Percentiles rank a stretch among this genome's conserved stretches.
Conservation (phyloP, 106 monocot species). For the Narthecium ossifragum region DNA sequence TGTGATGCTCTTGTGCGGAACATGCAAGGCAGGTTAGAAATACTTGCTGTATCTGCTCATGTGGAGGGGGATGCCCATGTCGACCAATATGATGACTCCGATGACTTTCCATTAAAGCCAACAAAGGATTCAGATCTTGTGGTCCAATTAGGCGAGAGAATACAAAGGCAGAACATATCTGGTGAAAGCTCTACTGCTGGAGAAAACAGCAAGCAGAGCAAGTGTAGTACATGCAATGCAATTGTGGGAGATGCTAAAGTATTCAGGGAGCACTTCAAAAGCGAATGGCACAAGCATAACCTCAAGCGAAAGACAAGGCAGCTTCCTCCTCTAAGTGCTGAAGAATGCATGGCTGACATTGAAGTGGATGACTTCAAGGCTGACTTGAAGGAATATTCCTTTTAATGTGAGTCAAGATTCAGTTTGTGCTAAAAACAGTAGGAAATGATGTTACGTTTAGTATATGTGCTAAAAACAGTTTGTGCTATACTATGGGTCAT, state of each 20-base stretch:
- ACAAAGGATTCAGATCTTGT: conserved; percentile 24
- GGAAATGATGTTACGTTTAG: too few species aligned
- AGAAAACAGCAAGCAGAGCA: conserved; percentile 52
- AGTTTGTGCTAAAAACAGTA: not conserved
- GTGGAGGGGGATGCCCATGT: conserved; percentile 51
- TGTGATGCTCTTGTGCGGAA: conserved; percentile 71
- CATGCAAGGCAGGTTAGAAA: conserved; percentile 80
- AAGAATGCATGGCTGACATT: conserved; percentile 73
- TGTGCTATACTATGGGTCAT: too few species aligned
- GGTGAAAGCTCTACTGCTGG: conserved; percentile 15
- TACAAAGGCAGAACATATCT: conserved; percentile 40
- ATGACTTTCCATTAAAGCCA: conserved; percentile 30
- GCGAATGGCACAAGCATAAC: conserved; percentile 94
- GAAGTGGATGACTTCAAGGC: conserved; percentile 39
- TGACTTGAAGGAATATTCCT: conserved; percentile 80
- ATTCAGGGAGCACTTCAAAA: conserved; percentile 88
- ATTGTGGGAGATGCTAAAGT: conserved; percentile 71
- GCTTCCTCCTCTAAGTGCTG: conserved; percentile 65
- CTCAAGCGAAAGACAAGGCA: conserved; percentile 69
- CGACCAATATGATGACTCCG: conserved; percentile 39
- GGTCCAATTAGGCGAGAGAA: conserved; percentile 24
- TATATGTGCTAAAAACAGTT: too few species aligned
- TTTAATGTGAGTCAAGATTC: conserved; percentile 28
- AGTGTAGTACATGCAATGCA: conserved; percentile 76
- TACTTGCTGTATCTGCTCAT: conserved; percentile 73